A percentile compares a stretch with the other conserved stretches of the same genome.
These are phyloP conservation scores for Verticillium dahliae DNA, from an alignment of 2,329 filamentous ascomycete species.

Conservation along the genomic window DNA sequence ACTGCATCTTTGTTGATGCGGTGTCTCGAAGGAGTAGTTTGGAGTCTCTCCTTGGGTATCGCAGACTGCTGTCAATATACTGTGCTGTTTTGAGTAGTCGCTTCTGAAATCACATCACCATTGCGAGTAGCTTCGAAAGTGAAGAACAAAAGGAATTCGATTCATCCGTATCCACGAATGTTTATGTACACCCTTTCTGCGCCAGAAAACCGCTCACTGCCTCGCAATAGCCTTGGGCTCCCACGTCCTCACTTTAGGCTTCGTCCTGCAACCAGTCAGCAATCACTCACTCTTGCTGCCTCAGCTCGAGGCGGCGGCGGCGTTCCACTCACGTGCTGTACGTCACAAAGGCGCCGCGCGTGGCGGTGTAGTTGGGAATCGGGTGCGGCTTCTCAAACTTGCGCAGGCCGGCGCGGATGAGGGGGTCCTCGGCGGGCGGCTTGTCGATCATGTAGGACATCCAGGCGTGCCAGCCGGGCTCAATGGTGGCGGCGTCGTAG, in stretches of 20 bases:
- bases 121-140: neutral
- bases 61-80: neutral
- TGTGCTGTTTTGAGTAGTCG: neutral
- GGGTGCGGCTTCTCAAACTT: conserved; percentile 70
- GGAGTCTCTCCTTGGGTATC: neutral
- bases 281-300: neutral
- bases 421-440: conserved; percentile 69
- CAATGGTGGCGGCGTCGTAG: conserved; percentile 75
- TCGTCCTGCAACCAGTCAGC: conserved; percentile 29
- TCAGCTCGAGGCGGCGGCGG: neutral
- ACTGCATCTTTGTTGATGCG: neutral
- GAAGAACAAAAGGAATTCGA: neutral
- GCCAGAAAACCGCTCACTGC: conserved; percentile 4
- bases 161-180: neutral
- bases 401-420: conserved; percentile 61
- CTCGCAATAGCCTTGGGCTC: conserved; percentile 29
- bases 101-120: neutral
- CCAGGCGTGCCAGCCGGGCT: conserved; percentile 98
- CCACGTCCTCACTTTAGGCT: conserved; percentile 49
- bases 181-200: neutral
- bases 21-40: neutral
- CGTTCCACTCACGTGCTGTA: conserved; percentile 78
- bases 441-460: conserved; percentile 90
- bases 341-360: conserved; percentile 77
- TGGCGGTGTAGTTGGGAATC: conserved; percentile 68